Conservation (phyloP, 225 moss, liverwort and hornwort genomes). For the Climacium dendroides region DNA sequence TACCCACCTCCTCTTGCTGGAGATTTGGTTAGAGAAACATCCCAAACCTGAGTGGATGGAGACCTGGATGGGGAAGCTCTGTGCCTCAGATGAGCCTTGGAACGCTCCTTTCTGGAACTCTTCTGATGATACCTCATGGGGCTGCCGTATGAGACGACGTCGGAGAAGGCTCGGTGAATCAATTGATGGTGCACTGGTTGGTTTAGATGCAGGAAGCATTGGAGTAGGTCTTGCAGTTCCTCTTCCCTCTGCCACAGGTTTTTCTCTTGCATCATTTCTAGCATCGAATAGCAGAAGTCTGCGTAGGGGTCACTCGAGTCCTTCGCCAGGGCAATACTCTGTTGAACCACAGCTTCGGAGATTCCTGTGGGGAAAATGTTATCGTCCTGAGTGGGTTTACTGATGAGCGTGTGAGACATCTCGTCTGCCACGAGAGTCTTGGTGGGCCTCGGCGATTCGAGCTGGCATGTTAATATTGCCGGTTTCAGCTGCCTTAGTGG, state of each 20-base stretch:
- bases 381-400: not conserved
- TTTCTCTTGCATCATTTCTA: constrained; percentile 47
- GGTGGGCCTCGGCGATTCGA: not conserved
- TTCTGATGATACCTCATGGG: not conserved
- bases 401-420: not conserved
- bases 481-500: not conserved
- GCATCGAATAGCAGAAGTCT: constrained; percentile 43
- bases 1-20: not conserved
- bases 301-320: constrained; percentile 29
- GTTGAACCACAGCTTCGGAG: constrained; percentile 26
- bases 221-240: constrained; percentile 34
- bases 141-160: constrained; percentile 14
- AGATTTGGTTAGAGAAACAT: not conserved
- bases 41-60: not conserved
- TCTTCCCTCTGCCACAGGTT: constrained; percentile 16
- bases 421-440: not conserved
- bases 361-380: constrained; percentile 11
- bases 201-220: constrained; percentile 39
- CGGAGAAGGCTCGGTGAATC: constrained; percentile 33
- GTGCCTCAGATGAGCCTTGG: not conserved
- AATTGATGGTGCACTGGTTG: constrained; percentile 26
- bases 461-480: not conserved
- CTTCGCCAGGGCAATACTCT: constrained; percentile 44
- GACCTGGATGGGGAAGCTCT: constrained; percentile 19
- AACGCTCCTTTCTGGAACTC: not conserved